phyloP scores from a whole-genome alignment of 331 rosid genomes.

The Prunus yedoensis region DNA sequence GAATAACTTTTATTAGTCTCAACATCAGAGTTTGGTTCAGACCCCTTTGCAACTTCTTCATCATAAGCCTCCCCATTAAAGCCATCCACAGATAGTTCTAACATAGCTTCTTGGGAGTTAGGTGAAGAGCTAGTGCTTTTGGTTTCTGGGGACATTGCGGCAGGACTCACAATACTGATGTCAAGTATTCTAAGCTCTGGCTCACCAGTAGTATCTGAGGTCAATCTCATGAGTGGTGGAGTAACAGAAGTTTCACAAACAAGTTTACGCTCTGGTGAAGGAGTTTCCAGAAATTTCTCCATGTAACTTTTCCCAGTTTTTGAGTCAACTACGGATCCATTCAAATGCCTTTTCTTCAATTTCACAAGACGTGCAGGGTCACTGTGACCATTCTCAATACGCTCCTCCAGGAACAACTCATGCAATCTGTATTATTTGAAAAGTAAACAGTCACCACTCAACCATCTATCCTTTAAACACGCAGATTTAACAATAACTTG shows the following conservation, averaged over 20 bases:
- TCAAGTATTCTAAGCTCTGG: conserved; percentile 73
- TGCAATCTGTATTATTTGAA: conserved; percentile 63
- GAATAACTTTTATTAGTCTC: conserved; percentile 39
- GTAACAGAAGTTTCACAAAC: conserved; percentile 52
- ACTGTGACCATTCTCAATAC: conserved; percentile 61
- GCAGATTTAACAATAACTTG: conserved; percentile 18
- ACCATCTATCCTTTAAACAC: conserved; percentile 19
- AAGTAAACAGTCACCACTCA: conserved; percentile 28
- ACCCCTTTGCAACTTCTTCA: conserved; percentile 39
- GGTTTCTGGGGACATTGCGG: conserved; percentile 45
- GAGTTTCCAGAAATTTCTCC: conserved; percentile 63
- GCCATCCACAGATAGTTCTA: conserved; percentile 38
- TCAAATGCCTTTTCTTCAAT: conserved; percentile 71
- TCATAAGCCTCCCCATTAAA: conserved; percentile 22
- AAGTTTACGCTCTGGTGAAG: conserved; percentile 59
- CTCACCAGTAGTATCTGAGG: conserved; percentile 47
- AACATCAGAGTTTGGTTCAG: conserved; percentile 41
- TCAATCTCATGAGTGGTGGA: conserved; percentile 38
- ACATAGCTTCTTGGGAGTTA: conserved; percentile 39
- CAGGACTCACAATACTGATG: conserved; percentile 56
- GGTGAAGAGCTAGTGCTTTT: conserved; percentile 51
- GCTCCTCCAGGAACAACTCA: conserved; percentile 84
- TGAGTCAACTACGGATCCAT: conserved; percentile 55
- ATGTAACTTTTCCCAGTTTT: conserved; percentile 74
- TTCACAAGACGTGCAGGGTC: conserved; percentile 80